A percentile compares a stretch with the other conserved stretches of the same genome.
Evolutionary conservation across 2,329 filamentous ascomycete species (phyloP).

Genomic region (Arthrinium phaeospermum): DNA sequence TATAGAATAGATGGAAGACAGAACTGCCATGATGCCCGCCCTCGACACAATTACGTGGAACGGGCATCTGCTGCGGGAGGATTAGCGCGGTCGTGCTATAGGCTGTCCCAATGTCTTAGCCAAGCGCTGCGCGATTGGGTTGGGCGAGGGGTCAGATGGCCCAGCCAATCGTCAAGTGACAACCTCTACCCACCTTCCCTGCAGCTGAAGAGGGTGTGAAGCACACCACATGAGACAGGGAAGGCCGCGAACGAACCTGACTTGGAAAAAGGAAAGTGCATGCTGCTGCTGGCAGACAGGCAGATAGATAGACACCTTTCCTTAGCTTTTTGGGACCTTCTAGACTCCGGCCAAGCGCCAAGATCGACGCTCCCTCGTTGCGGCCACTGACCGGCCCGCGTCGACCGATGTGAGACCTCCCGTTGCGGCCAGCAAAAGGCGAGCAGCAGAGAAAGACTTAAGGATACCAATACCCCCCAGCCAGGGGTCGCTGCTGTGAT

Average conservation of each 20-base stretch:
- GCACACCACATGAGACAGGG: constrained; percentile 15
- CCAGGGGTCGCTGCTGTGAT: background rate
- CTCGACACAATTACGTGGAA: background rate
- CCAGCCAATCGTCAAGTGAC: constrained; percentile 16
- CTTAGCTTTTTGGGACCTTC: background rate
- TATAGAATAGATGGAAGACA: background rate
- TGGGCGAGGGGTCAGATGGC: constrained; percentile 11
- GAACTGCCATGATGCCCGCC: background rate
- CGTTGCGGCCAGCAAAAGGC: background rate
- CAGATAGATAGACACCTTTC: background rate
- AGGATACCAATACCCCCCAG: constrained; percentile 6
- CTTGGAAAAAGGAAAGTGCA: constrained; percentile 3
- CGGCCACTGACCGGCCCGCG: constrained; percentile 10
- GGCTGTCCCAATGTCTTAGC: constrained; percentile 6
- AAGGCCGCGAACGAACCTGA: background rate
- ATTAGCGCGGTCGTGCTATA: background rate
- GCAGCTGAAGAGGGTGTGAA: constrained; percentile 1
- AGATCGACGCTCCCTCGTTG: background rate
- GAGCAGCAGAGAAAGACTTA: background rate
- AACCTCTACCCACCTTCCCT: constrained; percentile 1
- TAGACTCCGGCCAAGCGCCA: background rate
- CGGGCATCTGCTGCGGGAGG: constrained; percentile 2
- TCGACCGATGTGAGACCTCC: background rate
- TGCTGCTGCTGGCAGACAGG: background rate
- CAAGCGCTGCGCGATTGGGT: constrained; percentile 2